Evolutionary conservation across 1,284 basidiomycete species (phyloP).

Genomic region (Phylloporus sp.): DNA sequence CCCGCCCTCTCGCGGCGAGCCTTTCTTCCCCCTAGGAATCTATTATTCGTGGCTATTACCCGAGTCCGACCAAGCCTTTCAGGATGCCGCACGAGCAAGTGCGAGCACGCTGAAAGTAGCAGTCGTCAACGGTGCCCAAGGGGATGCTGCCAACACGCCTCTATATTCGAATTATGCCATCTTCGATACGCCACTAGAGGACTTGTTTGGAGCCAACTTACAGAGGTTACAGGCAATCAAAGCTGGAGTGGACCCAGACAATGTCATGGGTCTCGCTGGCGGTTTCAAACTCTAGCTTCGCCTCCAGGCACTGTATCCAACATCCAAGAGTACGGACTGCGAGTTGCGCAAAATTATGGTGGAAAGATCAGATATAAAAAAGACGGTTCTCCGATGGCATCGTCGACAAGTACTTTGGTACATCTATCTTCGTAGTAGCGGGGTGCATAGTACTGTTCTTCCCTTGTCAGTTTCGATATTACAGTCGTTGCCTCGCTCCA

Average conservation of each 20-base stretch:
- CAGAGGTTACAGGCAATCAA: conserved; percentile 48
- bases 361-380: no score
- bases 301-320: no score
- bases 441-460: no score
- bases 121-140: conserved; percentile 26
- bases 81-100: conserved; percentile 48
- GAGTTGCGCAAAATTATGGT: no score
- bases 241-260: conserved; percentile 51
- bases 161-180: conserved; percentile 62
- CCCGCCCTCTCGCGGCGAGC: conserved; percentile 50
- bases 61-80: conserved; percentile 48
- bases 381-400: no score
- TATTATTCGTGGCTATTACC: conserved; percentile 51
- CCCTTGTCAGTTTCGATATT: no score
- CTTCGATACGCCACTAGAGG: conserved; percentile 47
- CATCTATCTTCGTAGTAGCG: no score
- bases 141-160: conserved; percentile 46
- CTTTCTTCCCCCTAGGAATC: conserved; percentile 55
- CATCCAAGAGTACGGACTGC: no score
- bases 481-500: no score
- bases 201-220: conserved; percentile 49
- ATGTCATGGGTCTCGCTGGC: conserved; percentile 46
- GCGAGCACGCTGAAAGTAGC: conserved; percentile 43
- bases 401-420: no score
- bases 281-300: conserved; percentile 1